Evolutionary conservation across 2,329 filamentous ascomycete species (phyloP).

Genomic region (Trichophaea hybrida): DNA sequence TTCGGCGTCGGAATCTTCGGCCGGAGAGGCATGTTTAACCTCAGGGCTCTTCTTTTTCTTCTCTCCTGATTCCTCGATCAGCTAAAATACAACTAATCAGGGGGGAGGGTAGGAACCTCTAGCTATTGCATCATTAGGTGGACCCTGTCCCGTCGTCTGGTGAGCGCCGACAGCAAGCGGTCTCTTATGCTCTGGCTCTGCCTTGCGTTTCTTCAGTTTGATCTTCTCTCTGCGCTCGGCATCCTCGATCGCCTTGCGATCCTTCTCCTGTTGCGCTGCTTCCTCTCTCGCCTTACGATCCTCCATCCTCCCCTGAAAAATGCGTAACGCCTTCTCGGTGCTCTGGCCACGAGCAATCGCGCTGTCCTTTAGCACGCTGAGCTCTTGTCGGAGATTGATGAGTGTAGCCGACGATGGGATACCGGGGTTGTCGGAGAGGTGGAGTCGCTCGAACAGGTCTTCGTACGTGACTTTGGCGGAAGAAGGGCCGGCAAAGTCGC

Average conservation of each 20-base stretch:
- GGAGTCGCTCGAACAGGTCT: slow-evolving; percentile 19
- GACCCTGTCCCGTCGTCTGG: slow-evolving; percentile 21
- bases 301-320: slow-evolving; percentile 13
- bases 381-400: slow-evolving; percentile 13
- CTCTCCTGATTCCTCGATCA: slow-evolving; percentile 5
- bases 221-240: slow-evolving; percentile 23
- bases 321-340: slow-evolving; percentile 11
- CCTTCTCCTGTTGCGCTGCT: slow-evolving; percentile 12
- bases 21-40: slow-evolving; percentile 20
- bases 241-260: slow-evolving; percentile 16
- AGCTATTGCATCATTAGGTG: slow-evolving; percentile 18
- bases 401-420: slow-evolving; percentile 19
- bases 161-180: slow-evolving; percentile 26
- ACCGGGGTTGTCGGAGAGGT: slow-evolving; percentile 14
- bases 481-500: neutral
- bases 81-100: neutral
- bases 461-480: slow-evolving; percentile 13
- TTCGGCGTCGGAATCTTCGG: slow-evolving; percentile 21
- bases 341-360: slow-evolving; percentile 7
- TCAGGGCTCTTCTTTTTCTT: slow-evolving; percentile 25
- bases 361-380: slow-evolving; percentile 12
- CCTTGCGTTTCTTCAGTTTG: slow-evolving; percentile 20
- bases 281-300: slow-evolving; percentile 15
- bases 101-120: slow-evolving; percentile 1
- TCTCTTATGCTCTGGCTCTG: slow-evolving; percentile 20